These are phyloP conservation scores for Tolypocladium pustulatum DNA, from an alignment of 2,329 filamentous ascomycete species.

Conservation along the genomic window DNA sequence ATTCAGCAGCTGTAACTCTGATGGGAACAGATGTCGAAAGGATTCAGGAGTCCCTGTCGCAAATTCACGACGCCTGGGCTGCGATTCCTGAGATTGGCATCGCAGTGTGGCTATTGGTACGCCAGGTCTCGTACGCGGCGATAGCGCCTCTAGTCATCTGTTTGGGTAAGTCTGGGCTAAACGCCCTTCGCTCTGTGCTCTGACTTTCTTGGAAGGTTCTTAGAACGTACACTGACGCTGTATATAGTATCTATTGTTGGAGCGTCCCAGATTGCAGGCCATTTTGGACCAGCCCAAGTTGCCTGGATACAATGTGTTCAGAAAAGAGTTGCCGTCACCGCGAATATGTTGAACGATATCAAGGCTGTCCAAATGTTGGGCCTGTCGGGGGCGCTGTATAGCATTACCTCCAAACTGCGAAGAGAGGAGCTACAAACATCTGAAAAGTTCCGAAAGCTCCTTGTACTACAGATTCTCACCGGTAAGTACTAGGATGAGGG, in stretches of 20 bases:
- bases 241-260: background rate
- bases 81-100: background rate
- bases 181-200: background rate
- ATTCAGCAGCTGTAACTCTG: background rate
- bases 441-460: background rate
- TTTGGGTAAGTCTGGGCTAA: background rate
- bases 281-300: background rate
- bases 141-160: background rate
- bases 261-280: background rate
- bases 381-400: background rate
- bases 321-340: background rate
- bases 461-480: background rate
- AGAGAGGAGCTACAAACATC: background rate
- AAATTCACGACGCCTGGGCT: background rate
- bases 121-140: background rate
- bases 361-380: slow-evolving; percentile 3
- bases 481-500: background rate
- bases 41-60: background rate
- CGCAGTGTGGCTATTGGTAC: background rate
- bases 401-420: background rate
- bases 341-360: background rate
- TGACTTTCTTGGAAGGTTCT: background rate
- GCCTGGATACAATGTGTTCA: slow-evolving; percentile 1
- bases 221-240: background rate
- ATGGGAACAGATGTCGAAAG: background rate